Base-by-base conservation (phyloP, 2,329 filamentous ascomycete species). In the Pseudogymnoascus sp. region DNA sequence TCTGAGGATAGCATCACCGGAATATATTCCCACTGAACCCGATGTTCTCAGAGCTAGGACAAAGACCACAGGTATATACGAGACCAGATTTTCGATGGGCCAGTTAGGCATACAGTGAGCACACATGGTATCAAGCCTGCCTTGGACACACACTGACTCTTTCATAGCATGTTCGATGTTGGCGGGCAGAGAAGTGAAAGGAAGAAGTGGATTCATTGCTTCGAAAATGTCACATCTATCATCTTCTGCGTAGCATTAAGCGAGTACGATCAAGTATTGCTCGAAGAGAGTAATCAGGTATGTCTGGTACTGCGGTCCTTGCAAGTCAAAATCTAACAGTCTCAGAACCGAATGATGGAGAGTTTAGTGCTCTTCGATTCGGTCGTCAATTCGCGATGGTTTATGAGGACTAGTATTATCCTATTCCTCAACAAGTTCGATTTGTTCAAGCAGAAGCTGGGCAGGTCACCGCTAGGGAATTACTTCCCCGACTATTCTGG, bases 201-300 rank as follows among this genome's bases (percentile, higher is more conserved):
- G 66, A 99, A 99, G 81, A 99, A 99, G 79, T 99, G 94, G 94
- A 99, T 99, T 73, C 94, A 99, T 78, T 99, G 94, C 79, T 99
- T 99, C 76, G 94, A 99, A 76, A 97, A 97, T 71, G 94, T 99
- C 71, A 99, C 94, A 47, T 97, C 94, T 3, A 99, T 99, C 76
- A 99, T 99, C 69, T 99, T 99, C 77, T 99, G 94, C 73, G 94
- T 99, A 66, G 94, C 94, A 14, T 79, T 99, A 70, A 97, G 92
- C 79, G 94, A 99, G 77, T 99, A 99, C 75, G 94, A 99, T 73
- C 94, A 99, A 77, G 93, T 97, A 4, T 80, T 99, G 62, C 81
- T 99, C 42, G 94, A 99, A 77, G 94, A 97, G 77, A 96, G 91
- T 77, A 97, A 93, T 73, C 94, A 97, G 82, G 92, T 94, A 84